A percentile compares a stretch with the other conserved stretches of the same genome.
These are phyloP conservation scores for Aureobasidium sp. DNA, from an alignment of 2,329 filamentous ascomycete genomes.

Conservation along the genomic window DNA sequence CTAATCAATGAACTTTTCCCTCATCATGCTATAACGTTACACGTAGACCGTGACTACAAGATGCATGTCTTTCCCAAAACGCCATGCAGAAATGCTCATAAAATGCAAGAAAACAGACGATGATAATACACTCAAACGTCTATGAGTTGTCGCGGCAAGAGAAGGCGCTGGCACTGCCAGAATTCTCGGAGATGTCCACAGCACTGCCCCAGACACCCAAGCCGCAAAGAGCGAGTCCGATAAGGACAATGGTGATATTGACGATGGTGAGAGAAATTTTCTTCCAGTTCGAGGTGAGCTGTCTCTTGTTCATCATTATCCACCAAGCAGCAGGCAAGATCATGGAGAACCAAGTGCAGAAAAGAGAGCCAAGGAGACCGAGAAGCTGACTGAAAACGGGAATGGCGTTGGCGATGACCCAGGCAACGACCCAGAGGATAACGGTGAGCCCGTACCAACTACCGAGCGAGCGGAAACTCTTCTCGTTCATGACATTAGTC, in stretches of 20 bases:
- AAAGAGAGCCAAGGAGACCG: slow-evolving; percentile 52
- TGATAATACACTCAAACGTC: background rate
- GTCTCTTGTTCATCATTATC: slow-evolving; percentile 28
- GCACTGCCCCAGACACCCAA: slow-evolving; percentile 1
- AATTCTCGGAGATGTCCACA: slow-evolving; percentile 3
- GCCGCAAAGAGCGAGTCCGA: slow-evolving; percentile 14
- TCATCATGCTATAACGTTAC: background rate
- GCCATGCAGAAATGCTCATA: background rate
- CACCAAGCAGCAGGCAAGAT: slow-evolving; percentile 16
- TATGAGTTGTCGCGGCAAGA: slow-evolving; percentile 10
- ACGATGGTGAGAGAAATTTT: slow-evolving; percentile 36
- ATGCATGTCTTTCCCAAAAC: background rate
- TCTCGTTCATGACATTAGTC: slow-evolving; percentile 32
- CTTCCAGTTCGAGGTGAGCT: slow-evolving; percentile 32
- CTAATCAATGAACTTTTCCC: background rate
- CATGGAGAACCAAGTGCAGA: slow-evolving; percentile 57
- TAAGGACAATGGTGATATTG: slow-evolving; percentile 33
- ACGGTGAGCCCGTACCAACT: slow-evolving; percentile 53
- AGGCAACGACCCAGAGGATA: slow-evolving; percentile 52
- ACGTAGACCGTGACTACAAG: background rate
- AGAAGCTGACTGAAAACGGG: slow-evolving; percentile 61
- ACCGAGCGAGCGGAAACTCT: slow-evolving; percentile 33
- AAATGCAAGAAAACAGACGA: background rate
- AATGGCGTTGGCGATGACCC: slow-evolving; percentile 61
- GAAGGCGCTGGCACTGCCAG: background rate